A percentile compares a stretch with the other conserved stretches of the same genome.
Evolutionary conservation across 345 rosid species (phyloP).

Genomic region (Euphorbia lathyris): DNA sequence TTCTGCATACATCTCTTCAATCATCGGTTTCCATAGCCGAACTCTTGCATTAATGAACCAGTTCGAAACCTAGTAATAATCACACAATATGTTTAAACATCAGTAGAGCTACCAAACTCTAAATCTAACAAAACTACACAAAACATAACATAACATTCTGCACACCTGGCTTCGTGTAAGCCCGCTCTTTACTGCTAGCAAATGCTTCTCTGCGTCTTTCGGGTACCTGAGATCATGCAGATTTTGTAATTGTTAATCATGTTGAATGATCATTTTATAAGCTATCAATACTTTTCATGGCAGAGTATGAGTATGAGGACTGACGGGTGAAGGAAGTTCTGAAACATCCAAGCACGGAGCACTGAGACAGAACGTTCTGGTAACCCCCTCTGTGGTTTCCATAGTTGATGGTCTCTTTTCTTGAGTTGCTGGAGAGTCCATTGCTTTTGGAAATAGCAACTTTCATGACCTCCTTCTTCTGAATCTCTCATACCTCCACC

Average conservation of each 20-base stretch:
- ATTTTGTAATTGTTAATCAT: background rate
- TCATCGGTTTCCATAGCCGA: slow-evolving; percentile 97
- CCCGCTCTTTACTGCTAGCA: slow-evolving; percentile 89
- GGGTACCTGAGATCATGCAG: slow-evolving; percentile 57
- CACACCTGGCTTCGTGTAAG: slow-evolving; percentile 94
- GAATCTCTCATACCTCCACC: slow-evolving; percentile 24
- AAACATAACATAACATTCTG: background rate
- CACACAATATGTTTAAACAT: background rate
- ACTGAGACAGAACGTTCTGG: slow-evolving; percentile 90
- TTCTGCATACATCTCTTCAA: slow-evolving; percentile 91
- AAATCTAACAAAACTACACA: background rate
- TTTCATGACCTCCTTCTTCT: slow-evolving; percentile 48
- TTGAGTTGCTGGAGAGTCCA: slow-evolving; percentile 79
- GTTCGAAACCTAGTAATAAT: slow-evolving; percentile 66
- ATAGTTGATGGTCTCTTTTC: slow-evolving; percentile 67
- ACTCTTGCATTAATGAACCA: slow-evolving; percentile 99
- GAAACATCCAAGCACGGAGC: slow-evolving; percentile 95
- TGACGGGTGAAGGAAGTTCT: slow-evolving; percentile 99
- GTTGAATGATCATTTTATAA: background rate
- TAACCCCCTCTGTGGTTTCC: slow-evolving; percentile 95
- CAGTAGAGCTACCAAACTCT: background rate
- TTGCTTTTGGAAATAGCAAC: slow-evolving; percentile 58
- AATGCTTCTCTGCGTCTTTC: slow-evolving; percentile 92
- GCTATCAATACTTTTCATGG: background rate
- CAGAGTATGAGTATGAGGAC: background rate